Base-by-base conservation (phyloP, 176 grass and related monocot genomes). In the Phragmites australis region DNA sequence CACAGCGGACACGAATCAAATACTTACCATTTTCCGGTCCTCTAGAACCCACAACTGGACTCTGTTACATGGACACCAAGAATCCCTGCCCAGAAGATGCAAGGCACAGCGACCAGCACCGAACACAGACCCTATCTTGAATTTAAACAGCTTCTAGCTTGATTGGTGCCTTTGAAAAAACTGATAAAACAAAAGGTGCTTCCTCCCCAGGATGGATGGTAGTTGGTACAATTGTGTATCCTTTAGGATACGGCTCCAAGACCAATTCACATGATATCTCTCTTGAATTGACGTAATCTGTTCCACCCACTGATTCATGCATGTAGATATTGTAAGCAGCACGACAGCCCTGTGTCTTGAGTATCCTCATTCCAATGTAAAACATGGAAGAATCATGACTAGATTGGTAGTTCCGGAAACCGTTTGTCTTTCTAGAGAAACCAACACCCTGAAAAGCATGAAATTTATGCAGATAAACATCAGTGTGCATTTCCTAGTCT, bases 291-390 rank as follows among this genome's bases (percentile, higher is more conserved):
- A 99, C 92, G 19, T 99, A 99, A 87, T 99, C 96, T 62, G 96
- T 95, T 75, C 96, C 96, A 13, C 96, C 96, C 21, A 87, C 96
- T 19, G 92, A 95, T 84, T 99, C 96, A 86, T 99, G 96, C 86
- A 99, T 87, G 82, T 99, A 99, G 84, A 99, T 99, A 89, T 99
- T 99, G 72, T 95, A 99, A 78, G 96, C 90, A 79, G 96, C 96
- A 51, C 92, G 92, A 13, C 84, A 88, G 44, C 96, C 96, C 57
- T 87, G 78, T 72, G 96, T 99, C 83, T 99, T 99, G 61, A 99
- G 93, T 90, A 99, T 99, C 84, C 96, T 87, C 96, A 95, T 85
- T 87, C 96, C 96, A 50, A 99, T 95, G 68, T 93, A 99, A 65
- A 94, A 99, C 93, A 99, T 91, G 32, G 92, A 91, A 42, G 92